Conservation (phyloP, 208 protist genomes). For the Trypanosoma caninum region DNA sequence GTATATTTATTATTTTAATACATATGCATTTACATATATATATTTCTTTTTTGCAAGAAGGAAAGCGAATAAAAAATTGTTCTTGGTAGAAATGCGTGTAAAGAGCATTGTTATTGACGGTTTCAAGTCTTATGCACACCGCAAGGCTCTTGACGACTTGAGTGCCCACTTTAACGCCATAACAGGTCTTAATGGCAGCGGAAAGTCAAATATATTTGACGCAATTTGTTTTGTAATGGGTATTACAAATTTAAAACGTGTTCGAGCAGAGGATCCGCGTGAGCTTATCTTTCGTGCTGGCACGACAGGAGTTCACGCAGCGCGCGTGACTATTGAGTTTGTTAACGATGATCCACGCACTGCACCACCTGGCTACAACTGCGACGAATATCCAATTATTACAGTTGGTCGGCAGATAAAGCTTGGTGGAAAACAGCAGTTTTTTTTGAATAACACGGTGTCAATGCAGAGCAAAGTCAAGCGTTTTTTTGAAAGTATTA, state of each 20-base stretch:
- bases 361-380: constrained; percentile 97
- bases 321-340: constrained; percentile 99
- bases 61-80: no score
- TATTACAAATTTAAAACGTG: constrained; percentile 98
- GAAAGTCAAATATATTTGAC: constrained; percentile 99
- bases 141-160: constrained; percentile 95
- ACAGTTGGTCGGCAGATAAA: constrained; percentile 97
- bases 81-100: constrained; percentile 98
- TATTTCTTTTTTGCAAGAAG: neutral
- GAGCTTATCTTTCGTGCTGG: constrained; percentile 99
- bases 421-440: constrained; percentile 97
- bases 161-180: constrained; percentile 99
- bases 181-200: constrained; percentile 99
- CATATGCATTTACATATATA: constrained; percentile 3
- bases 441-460: constrained; percentile 98
- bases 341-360: constrained; percentile 95
- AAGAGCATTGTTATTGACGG: constrained; percentile 99
- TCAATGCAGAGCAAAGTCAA: constrained; percentile 97
- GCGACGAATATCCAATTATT: constrained; percentile 94
- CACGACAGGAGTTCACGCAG: constrained; percentile 99
- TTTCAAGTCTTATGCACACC: constrained; percentile 99
- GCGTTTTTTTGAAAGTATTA: constrained; percentile 99
- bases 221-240: constrained; percentile 99
- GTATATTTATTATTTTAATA: no score
- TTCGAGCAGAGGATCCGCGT: constrained; percentile 95